Base-by-base conservation (phyloP, 805 yeast genomes). In the Maudiozyma pseudohumilis region DNA sequence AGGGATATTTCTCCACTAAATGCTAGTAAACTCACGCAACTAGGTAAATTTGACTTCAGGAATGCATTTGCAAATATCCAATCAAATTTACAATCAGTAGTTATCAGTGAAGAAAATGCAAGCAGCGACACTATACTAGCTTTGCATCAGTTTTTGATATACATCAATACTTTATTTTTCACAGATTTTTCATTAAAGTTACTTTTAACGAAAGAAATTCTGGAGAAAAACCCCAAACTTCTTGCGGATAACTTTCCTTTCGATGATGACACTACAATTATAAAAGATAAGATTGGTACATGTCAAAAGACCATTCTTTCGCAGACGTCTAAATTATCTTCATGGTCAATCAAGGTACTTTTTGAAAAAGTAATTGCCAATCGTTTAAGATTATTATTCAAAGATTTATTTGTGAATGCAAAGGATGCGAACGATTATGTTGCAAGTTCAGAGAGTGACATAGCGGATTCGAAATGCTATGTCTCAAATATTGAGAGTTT, bases 121-220 rank as follows among this genome's bases (percentile, higher is more conserved):
- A 55, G 49, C 32, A 53, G 52, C 29, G 47, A 48, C 26, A 34
- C 54, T 6, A 49, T 58, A 5, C 35, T 59, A 4, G 69, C 73
- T 40, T 56, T 83, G 12, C 68, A 74, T 23, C 73, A 72, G 12
- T 87, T 75, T 52, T 61, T 86, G 29, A 63, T 83, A 1, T 73
- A 80, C 41, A 63, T 87, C 41, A 88, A 89, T 58, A 78, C 94
- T 2, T 64, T 87, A 4, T 75, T 80, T 9, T 61, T 78, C 30
- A 77, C 82, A 18, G 68, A 72, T 17, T 67, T 64, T 6, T 82
- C 84, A 50, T 65, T 82, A 24, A 55, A 60, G 10, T 74, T 72
- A 40, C 59, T 84, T 27, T 46, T 77, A 8, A 60, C 48, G 3
- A 43, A 45, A 12, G 63, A 61, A 39, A 43, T 63, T 11, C 32